Base-by-base conservation (phyloP, 345 rosid genomes). In the Abelmoschus esculentus region DNA sequence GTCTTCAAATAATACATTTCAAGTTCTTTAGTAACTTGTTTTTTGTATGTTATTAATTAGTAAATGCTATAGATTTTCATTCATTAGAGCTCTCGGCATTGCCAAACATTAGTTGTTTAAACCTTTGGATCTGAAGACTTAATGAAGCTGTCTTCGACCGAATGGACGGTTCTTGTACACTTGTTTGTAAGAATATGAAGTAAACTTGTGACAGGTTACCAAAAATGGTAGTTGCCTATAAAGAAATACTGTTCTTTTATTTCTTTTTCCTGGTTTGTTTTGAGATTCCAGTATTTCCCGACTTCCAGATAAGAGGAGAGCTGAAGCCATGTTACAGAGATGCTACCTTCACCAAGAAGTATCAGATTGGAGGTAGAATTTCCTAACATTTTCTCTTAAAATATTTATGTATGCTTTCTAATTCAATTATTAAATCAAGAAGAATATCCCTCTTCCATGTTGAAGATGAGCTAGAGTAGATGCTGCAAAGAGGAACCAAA, bases 401-500 rank as follows among this genome's bases (percentile, higher is more conserved):
- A 31, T 26, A 15, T 50, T 26, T 17, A 29, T 49, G 42, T 29
- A 44, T 65, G 55, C 7, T 13, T 44, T 22, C 29, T 36, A 17
- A 44, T 26, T 7, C 12, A 40, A 11, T 0, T 38, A 36, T 49
- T 14, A n/a, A 47, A 32, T 1, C 31, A 55, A 34, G 3, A 34
- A 32, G 5, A 52, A 54, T 3, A 28, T 4, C 53, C 1, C 56
- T 66, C 71, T 59, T 31, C 18, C 64, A 18, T 29, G 10, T 74
- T 52, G 34, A 73, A 93, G 97, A 82, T 77, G 91, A 91, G 74
- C 84, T 93, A 44, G 89, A 93, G 82, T 60, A 77, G 72, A 91
- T 89, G 96, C 83, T 91, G 77, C 81, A 84, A 32, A 83, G 83
- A 75, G 97, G 93, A 74, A 95, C 81, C 63, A 93, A 93, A 81